Evolutionary conservation across 495 filamentous ascomycete species (phyloP).

Genomic region (Extremus antarcticus): DNA sequence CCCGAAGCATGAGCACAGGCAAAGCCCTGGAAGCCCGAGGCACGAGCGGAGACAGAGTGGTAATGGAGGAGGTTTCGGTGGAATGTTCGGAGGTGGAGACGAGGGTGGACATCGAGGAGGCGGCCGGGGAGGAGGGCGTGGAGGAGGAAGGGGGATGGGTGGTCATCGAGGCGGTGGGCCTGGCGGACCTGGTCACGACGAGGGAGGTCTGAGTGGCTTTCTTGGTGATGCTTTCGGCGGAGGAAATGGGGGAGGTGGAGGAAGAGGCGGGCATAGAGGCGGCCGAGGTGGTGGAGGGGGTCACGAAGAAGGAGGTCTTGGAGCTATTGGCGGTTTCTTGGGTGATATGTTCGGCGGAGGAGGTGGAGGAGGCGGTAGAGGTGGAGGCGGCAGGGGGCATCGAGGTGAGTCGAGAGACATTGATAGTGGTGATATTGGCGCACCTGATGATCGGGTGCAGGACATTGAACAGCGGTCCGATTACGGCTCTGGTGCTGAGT

Average conservation of each 20-base stretch:
- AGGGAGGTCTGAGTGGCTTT: background rate
- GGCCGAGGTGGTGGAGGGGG: slow-evolving; percentile 16
- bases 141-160: background rate
- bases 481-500: background rate
- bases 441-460: slow-evolving; percentile 34
- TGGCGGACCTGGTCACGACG: background rate
- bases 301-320: background rate
- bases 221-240: background rate
- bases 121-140: background rate
- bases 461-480: background rate
- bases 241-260: background rate
- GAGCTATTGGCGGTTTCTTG: background rate
- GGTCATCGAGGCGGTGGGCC: background rate
- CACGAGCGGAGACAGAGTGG: background rate
- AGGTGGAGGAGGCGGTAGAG: slow-evolving; percentile 23
- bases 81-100: background rate
- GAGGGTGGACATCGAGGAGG: background rate
- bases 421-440: slow-evolving; percentile 26
- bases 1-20: background rate
- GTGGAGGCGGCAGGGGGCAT: slow-evolving; percentile 12
- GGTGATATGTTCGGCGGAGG: background rate
- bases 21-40: background rate
- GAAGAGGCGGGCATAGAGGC: background rate
- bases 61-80: slow-evolving; percentile 2
- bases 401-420: slow-evolving; percentile 8